Evolutionary conservation across 2,329 filamentous ascomycete genomes (phyloP), one percentile per base, ranked within the genome.

Genomic region (Colletotrichum graminicola): DNA sequence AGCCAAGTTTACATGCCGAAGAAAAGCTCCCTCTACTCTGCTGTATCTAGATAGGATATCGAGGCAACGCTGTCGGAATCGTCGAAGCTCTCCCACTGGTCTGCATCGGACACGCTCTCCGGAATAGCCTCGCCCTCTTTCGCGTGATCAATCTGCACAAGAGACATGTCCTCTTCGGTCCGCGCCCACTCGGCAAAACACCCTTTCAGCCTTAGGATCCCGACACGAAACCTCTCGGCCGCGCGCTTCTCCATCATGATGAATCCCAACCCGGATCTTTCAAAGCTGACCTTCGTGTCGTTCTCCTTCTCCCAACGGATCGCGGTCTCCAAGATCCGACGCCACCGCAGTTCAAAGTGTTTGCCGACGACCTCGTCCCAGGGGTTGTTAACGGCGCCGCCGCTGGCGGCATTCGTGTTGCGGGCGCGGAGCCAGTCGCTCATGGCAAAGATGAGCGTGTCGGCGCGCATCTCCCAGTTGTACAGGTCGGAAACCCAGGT

Each of bases 401-500:
- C 1, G n/a, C 41, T 2, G 36, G 14, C 5, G 41, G 34, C 29
- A 10, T 3, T 54, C 29, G 7, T 34, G 12, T 60, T 8, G n/a
- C 73, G 75, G 1, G 66, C 29, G 3, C 49, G 34, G 26, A 80
- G 70, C 78, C 78, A 80, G 26, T 73, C 49, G 0, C 76, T 6
- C 63, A 82, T 77, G 47, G 80, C 81, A 49, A 77, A 66, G 34
- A 75, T 55, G 23, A 80, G 49, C 0, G 80, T 82, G 63, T 62
- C 54, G 2, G 16, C 23, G 23, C 78, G 77, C 18, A 81, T 73
- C 1, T 57, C 41, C 8, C 67, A 59, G 63, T 80, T 82, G 74
- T 83, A 83, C 5, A 59, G 23, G 2, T 75, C 74, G 6, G 78
- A 77, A 4, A 65, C 45, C 2, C 29, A 18, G 26, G 74, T 66